Evolutionary conservation across 139 green algal species (phyloP), one percentile per base, ranked within the genome.

Genomic region (Picochlorum costavermella): DNA sequence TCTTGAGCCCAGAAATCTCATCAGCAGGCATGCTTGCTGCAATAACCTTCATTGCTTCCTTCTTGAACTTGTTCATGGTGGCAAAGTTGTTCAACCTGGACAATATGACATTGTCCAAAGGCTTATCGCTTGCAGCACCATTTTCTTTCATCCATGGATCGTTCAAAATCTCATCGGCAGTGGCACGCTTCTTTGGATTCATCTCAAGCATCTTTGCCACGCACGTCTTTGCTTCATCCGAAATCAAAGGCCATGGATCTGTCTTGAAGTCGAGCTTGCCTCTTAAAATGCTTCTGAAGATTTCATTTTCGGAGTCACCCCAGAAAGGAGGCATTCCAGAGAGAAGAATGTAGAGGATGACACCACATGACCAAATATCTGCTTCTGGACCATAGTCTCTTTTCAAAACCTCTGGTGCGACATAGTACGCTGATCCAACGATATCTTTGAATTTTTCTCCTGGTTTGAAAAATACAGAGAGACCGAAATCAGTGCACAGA

Each of bases 271-370:
- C 86, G 9, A 94, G 68, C 16, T 82, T 57, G 31, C 78, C 83
- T 62, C 83, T 82, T 16, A 92, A 77, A 40, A 95, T 83, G 13
- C 64, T 61, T 56, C 89, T 78, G 55, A 95, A 95, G 61, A 95
- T 95, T 67, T 86, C 76, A 75, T 95, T 81, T 76, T 96, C 91
- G 5, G 79, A 92, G 51, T 93, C 81, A 30, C 92, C 90, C 72
- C 87, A 94, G 76, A 97, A 98, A 14, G 90, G 90, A 25, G 90
- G 92, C 66, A 86, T 85, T 16, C 93, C 93, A 28, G 73, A 85
- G 45, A 98, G 79, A 43, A 98, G 78, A 71, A 98, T 98, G 84
- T 98, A 98, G 29, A 98, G 73, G 53, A 98, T 96, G 6, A 98
- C 85, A 23, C 93, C 93, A 59, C 75, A 86, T 30, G 66, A 86